A percentile compares a stretch with the other conserved stretches of the same genome.
Evolutionary conservation across 768 basidiomycete species (phyloP).

Genomic region (Russula ochroleuca): DNA sequence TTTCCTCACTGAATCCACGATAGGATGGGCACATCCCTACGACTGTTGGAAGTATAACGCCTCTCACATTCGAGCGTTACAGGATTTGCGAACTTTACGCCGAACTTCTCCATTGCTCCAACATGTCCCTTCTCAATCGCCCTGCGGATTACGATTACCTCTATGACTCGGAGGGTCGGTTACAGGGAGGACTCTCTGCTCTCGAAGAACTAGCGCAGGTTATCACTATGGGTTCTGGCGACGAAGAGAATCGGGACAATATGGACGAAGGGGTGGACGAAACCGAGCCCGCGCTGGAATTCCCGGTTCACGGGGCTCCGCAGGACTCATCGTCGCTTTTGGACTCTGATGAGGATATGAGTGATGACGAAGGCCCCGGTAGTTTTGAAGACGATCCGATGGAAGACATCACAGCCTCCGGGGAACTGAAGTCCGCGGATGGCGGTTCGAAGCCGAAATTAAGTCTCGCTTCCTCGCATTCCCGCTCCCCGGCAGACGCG

Average conservation of each 20-base stretch:
- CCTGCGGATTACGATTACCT: conserved; percentile 56
- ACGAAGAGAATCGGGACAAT: conserved; percentile 49
- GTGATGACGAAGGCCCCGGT: conserved; percentile 58
- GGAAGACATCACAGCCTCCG: conserved; percentile 79
- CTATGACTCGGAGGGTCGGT: conserved; percentile 79
- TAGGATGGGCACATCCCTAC: conserved; percentile 68
- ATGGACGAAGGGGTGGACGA: conserved; percentile 59
- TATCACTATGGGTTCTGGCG: conserved; percentile 59
- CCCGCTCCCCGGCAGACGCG: conserved; percentile 23
- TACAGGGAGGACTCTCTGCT: conserved; percentile 81
- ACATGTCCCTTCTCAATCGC: conserved; percentile 94
- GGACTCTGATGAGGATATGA: conserved; percentile 80
- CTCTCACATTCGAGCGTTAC: conserved; percentile 92
- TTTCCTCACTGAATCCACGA: conserved; percentile 20
- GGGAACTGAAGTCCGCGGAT: conserved; percentile 42
- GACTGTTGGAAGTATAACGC: conserved; percentile 66
- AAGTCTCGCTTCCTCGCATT: conserved; percentile 13
- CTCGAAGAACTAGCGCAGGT: conserved; percentile 86
- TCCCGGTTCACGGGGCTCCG: conserved; percentile 57
- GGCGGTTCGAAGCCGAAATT: conserved; percentile 11
- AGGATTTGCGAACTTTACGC: conserved; percentile 96
- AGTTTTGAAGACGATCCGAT: conserved; percentile 76
- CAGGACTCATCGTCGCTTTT: conserved; percentile 46
- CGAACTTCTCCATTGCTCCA: conserved; percentile 95
- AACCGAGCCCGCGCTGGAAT: conserved; percentile 58